Base-by-base conservation (phyloP, 148 eudicot species). In the Gaultheria prostrata region DNA sequence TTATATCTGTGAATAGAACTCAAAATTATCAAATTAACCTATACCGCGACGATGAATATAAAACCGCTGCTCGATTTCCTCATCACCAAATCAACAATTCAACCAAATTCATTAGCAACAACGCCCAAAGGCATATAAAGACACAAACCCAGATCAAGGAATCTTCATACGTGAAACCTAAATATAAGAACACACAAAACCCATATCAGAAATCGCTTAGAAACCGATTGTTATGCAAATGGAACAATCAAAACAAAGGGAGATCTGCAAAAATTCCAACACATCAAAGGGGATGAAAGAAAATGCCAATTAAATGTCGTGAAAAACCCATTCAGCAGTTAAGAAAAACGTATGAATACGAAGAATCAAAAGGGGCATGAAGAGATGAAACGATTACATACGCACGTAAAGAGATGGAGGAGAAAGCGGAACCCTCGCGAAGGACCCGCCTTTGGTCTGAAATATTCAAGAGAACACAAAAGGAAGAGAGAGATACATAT, bases 341-440 rank as follows among this genome's bases (percentile, higher is more conserved):
- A 9, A 50, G 30, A 67, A 28, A n/a, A 28, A 32, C 1, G 30
- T 21, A n/a, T n/a, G 61, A 71, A n/a, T n/a, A 18, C 2, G 24
- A 33, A 63, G 71, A 51, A 78, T 51, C 78, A 28, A 54, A 53
- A 54, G 80, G 21, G 45, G 32, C 18, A 13, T 57, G 32, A 81
- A 50, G n/a, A 48, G 24, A 35, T 69, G 69, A 50, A 81, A 81
- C 3, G 77, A 70, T 69, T 51, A 17, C 24, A 46, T 46, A 48
- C 49, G 21, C 69, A 28, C 26, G 69, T 46, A 26, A 26, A 12
- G 8, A 61, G 7, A 20, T 13, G 26, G 39, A 53, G 15, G 49
- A 20, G 73, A 9, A 63, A 73, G 65, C 33, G 61, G 33, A 86
- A 78, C 85, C 88, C 82, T 82, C 71, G 59, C 28, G 82, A 48